Conservation (phyloP, 83 land plant species). For the Larix sibirica region DNA sequence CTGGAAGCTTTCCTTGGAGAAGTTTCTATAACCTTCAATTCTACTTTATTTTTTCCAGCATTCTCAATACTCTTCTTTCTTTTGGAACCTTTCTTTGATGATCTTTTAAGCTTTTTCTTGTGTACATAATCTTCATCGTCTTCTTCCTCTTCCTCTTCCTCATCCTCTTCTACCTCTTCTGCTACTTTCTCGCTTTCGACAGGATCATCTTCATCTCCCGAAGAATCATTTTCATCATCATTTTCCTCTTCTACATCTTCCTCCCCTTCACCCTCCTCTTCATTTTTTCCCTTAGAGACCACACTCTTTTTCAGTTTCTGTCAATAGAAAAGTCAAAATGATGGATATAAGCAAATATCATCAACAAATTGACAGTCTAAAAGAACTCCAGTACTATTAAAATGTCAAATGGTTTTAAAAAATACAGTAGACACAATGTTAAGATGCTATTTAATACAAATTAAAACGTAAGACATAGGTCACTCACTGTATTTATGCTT, state of each 20-base stretch:
- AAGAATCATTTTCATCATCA: conserved; percentile 1
- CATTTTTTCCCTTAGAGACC: neutral
- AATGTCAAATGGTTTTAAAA: neutral
- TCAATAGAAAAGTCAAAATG: neutral
- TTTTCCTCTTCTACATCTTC: conserved; percentile 10
- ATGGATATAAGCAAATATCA: neutral
- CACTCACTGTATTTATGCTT: neutral
- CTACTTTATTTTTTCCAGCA: neutral
- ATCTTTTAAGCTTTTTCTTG: conserved; percentile 4
- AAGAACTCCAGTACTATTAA: neutral
- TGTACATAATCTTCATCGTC: conserved; percentile 14
- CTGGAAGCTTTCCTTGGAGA: conserved; percentile 6
- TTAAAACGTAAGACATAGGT: neutral
- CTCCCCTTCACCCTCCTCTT: conserved; percentile 2
- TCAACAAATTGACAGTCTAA: neutral
- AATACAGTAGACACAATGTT: neutral
- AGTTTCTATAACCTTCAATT: neutral
- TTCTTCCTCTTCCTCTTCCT: conserved; percentile 1
- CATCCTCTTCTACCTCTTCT: neutral
- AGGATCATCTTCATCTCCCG: neutral
- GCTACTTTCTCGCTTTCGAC: neutral
- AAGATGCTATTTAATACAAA: neutral
- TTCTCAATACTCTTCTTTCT: neutral
- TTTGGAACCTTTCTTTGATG: conserved; percentile 3
- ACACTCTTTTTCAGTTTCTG: conserved; percentile 1